Base-by-base conservation (phyloP, 805 yeast species). In the Saccharomyces kudriavzevii region DNA sequence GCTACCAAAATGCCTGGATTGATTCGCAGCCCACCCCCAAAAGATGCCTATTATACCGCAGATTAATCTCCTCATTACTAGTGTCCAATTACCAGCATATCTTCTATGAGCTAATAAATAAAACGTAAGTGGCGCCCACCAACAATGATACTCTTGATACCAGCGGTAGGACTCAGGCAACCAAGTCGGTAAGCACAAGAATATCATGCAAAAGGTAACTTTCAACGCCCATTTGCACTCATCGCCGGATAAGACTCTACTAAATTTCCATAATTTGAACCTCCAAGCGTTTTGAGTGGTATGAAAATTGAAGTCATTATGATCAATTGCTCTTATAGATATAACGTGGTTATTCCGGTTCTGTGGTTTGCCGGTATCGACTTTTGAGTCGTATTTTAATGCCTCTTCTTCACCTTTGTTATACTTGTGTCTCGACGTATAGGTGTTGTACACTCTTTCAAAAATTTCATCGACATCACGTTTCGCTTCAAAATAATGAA, bases 1-100 rank as follows among this genome's bases (percentile, higher is more conserved):
- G 50, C 63, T 65, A 27, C 72, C 64, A 49, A 69, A 74, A 50
- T 70, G 71, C 22, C 67, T 58, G 1, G 80, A 65, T 28, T 73
- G 71, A 53, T 65, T 67, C 0, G 77, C 74, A 13, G 77, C 72
- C 70, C 80, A 78, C 0, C 77, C 82, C 75, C 78, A 75, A 54
- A 77, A 72, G 10, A 72, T 67, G 2, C 79, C 79, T n/a, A 69
- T 27, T 8, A 77, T 49, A 54, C 75, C 71, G 43, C 70, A 70
- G 0, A 62, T 13, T 0, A 71, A 22, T 56, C 80, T 64, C n/a
- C 68, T 65, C 1, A 59, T 26, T 2, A 73, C 35, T 26, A 67
- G 64, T 14, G 52, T 54, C 70, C 82, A 66, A 6, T 63, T 70
- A 14, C 73, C 72, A 8, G 73, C 64, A 45, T 70, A 71, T 54